phyloP scores from a whole-genome alignment of 257 asterid genomes.

The Solanum acaule region DNA sequence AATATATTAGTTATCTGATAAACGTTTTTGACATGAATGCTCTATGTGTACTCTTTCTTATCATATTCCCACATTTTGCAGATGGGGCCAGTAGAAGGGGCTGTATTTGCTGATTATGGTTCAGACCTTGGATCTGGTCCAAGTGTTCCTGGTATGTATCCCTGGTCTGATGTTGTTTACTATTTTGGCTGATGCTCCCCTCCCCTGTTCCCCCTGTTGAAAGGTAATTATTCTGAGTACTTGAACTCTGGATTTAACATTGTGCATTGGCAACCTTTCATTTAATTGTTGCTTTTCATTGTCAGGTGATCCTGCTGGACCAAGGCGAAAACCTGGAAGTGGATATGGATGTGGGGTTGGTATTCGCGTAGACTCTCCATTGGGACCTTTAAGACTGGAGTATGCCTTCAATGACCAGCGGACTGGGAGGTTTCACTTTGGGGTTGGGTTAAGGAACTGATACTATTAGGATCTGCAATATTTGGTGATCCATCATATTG shows the following conservation, averaged over 20 bases:
- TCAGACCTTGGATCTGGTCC: slow-evolving; percentile 92
- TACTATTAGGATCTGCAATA: not conserved
- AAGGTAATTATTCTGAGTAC: not conserved
- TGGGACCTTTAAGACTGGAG: slow-evolving; percentile 92
- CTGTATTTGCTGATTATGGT: slow-evolving; percentile 87
- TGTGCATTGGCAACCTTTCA: not conserved
- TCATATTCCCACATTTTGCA: slow-evolving; percentile 18
- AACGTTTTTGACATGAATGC: not conserved
- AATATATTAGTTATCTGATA: not conserved
- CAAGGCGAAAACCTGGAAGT: slow-evolving; percentile 89
- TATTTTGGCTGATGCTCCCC: not conserved
- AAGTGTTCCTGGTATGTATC: slow-evolving; percentile 61
- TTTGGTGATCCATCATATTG: not conserved
- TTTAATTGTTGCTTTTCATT: not conserved
- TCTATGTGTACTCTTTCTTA: not conserved
- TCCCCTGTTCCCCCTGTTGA: not conserved
- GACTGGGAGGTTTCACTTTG: slow-evolving; percentile 87
- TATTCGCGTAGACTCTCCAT: slow-evolving; percentile 81
- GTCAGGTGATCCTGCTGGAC: slow-evolving; percentile 95
- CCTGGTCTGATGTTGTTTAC: not conserved
- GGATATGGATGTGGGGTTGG: slow-evolving; percentile 95
- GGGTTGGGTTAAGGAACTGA: slow-evolving; percentile 76
- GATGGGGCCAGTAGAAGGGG: slow-evolving; percentile 85
- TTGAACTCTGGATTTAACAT: not conserved
- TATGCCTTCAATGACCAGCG: slow-evolving; percentile 82